These are phyloP conservation scores for barley (Hordeum vulgare) DNA, from an alignment of 176 grass and related monocot species.

Conservation along the genomic window MorexV3_pseudomolecules_assembly NC_058518.1:47744581-47745080, in stretches of 20 bases:
- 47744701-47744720: constrained; percentile 7
- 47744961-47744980: background rate
- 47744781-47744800: background rate
- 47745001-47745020: background rate
- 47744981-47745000: background rate
- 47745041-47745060: background rate
- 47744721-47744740: constrained; percentile 29
- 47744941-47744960: background rate
- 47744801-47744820: constrained; percentile 30
- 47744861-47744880: constrained; percentile 44
- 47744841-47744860: constrained; percentile 50
- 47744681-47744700: background rate
- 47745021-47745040: background rate
- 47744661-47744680: constrained; percentile 22
- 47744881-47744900: constrained; percentile 34
- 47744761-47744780: constrained; percentile 10
- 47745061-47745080: background rate
- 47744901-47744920: background rate
- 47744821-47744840: constrained; percentile 27
- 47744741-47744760: constrained; percentile 2
- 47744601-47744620: constrained; percentile 17
- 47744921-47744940: background rate
- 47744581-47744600: constrained; percentile 15
- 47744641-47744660: constrained; percentile 26
- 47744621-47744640: constrained; percentile 4